Conservation (phyloP, 495 filamentous ascomycete species). For the Trypethelium eluteriae region DNA sequence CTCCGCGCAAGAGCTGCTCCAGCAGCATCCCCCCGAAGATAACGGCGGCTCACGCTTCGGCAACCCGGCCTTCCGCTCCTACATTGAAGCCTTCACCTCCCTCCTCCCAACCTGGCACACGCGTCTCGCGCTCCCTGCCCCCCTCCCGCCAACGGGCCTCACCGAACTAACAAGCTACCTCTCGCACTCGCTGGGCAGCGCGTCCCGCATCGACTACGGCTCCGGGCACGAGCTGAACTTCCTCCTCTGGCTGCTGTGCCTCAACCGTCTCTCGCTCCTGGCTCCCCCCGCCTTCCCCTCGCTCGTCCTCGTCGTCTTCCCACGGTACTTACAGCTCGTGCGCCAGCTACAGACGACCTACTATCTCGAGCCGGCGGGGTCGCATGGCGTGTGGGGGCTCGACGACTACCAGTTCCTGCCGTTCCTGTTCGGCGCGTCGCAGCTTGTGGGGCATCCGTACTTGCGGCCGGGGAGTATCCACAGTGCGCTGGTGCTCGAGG, state of each 20-base stretch:
- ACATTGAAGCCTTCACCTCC: conserved; percentile 64
- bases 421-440: conserved; percentile 86
- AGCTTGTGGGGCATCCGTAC: conserved; percentile 78
- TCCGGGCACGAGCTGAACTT: conserved; percentile 97
- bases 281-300: conserved; percentile 54
- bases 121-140: conserved; percentile 30
- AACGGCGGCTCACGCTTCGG: conserved; percentile 86
- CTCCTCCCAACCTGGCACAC: conserved; percentile 50
- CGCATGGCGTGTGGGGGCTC: conserved; percentile 51
- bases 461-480: conserved; percentile 85
- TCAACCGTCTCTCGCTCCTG: conserved; percentile 70
- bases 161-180: conserved; percentile 74
- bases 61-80: conserved; percentile 79
- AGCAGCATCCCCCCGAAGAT: conserved; percentile 67
- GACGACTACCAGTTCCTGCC: conserved; percentile 98
- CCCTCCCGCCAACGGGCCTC: conserved; percentile 44
- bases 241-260: conserved; percentile 83
- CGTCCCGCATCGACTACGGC: conserved; percentile 88
- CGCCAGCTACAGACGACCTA: conserved; percentile 78
- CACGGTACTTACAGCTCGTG: conserved; percentile 72
- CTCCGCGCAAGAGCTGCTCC: conserved; percentile 53
- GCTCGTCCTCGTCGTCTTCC: conserved; percentile 69
- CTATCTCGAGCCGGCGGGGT: conserved; percentile 90
- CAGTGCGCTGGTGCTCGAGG: conserved; percentile 74
- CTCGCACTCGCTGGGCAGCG: conserved; percentile 73